Conservation (phyloP, 1,139 yeast species). For the Scheffersomyces titani region DNA sequence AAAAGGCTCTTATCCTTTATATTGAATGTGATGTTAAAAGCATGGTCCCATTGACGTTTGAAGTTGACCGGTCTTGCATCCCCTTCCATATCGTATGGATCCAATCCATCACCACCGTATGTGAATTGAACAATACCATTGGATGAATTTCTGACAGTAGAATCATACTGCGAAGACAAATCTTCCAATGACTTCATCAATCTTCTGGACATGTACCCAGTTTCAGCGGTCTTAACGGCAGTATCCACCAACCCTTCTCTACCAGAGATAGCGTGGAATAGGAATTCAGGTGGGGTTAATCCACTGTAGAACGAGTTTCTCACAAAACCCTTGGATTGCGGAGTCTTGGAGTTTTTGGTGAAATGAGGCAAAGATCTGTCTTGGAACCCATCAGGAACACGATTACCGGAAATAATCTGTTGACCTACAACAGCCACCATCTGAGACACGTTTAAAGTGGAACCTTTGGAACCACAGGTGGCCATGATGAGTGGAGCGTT, state of each 20-base stretch:
- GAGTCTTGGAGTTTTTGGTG: conserved; percentile 92
- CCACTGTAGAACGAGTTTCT: conserved; percentile 95
- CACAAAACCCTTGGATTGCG: conserved; percentile 97
- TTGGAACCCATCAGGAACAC: conserved; percentile 99
- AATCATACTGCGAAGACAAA: conserved; percentile 89
- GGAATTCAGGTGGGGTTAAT: conserved; percentile 91
- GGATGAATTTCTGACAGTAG: conserved; percentile 91
- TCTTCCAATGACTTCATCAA: conserved; percentile 98
- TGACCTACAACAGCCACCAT: conserved; percentile 99
- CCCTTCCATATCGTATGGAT: conserved; percentile 99
- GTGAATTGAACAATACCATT: conserved; percentile 97
- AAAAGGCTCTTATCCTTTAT: conserved; percentile 56
- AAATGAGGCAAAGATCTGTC: conserved; percentile 98
- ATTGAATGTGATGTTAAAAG: conserved; percentile 69
- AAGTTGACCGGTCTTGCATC: conserved; percentile 97
- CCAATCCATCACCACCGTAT: conserved; percentile 98
- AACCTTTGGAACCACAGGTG: conserved; percentile 98
- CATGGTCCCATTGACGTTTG: conserved; percentile 92
- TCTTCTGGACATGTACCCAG: conserved; percentile 99
- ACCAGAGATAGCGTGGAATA: conserved; percentile 98
- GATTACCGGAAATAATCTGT: conserved; percentile 96
- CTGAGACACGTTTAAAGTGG: conserved; percentile 95
- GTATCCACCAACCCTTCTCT: conserved; percentile 99
- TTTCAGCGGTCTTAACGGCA: conserved; percentile 98
- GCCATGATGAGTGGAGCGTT: conserved; percentile 99